phyloP scores from a whole-genome alignment of 2,329 filamentous ascomycete species.

The Thelonectria rubi region DNA sequence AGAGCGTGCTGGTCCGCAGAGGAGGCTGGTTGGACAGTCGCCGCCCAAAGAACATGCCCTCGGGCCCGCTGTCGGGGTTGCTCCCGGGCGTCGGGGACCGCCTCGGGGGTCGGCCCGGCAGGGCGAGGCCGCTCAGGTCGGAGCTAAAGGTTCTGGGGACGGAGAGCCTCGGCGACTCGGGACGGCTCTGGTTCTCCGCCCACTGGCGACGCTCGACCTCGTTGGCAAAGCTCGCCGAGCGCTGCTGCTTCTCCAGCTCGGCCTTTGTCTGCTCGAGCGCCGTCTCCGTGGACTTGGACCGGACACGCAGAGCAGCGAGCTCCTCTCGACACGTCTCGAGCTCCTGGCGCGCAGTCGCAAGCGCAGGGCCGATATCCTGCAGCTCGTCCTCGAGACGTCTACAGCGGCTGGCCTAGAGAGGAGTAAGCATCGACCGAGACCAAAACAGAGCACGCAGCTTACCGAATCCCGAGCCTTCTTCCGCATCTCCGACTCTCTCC shows the following conservation, averaged over 20 bases:
- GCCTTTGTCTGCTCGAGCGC: constrained; percentile 65
- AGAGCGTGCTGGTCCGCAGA: constrained; percentile 52
- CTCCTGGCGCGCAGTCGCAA: constrained; percentile 72
- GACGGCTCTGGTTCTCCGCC: constrained; percentile 61
- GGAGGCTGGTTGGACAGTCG: constrained; percentile 61
- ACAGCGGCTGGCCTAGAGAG: constrained; percentile 64
- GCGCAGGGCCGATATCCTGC: constrained; percentile 71
- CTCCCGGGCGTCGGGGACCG: constrained; percentile 57
- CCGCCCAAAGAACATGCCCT: constrained; percentile 54
- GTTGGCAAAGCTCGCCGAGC: constrained; percentile 43
- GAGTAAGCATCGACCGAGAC: constrained; percentile 28
- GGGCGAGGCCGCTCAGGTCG: constrained; percentile 60
- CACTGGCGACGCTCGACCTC: constrained; percentile 58
- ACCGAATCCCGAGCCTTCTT: constrained; percentile 89
- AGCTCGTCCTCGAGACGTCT: constrained; percentile 84
- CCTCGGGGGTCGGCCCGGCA: constrained; percentile 46
- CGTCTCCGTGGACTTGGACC: constrained; percentile 72
- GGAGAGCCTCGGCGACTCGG: constrained; percentile 63
- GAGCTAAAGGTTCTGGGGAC: constrained; percentile 63
- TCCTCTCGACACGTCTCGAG: constrained; percentile 67
- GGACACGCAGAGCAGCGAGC: constrained; percentile 69
- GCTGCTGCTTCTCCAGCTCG: constrained; percentile 61
- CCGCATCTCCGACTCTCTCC: constrained; percentile 85
- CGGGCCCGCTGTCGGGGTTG: constrained; percentile 52
- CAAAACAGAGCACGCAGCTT: constrained; percentile 48